These are phyloP conservation scores for Fusarium denticulatum DNA, from an alignment of 2,329 filamentous ascomycete species.

Conservation along the genomic window DNA sequence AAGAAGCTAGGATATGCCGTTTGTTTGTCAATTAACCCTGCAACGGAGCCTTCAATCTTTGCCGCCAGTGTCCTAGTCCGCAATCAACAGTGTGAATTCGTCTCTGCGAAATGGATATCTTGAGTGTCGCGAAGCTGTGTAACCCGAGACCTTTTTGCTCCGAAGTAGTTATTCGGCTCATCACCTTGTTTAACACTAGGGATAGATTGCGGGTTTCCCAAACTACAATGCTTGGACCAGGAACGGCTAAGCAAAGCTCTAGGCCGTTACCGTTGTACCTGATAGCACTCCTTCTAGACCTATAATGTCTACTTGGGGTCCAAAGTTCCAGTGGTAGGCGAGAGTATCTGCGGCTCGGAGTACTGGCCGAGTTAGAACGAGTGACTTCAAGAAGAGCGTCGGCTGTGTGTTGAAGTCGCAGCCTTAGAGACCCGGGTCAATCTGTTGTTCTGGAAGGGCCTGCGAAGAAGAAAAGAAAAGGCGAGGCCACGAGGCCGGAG, in stretches of 20 bases:
- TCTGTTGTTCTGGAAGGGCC: constrained; percentile 35
- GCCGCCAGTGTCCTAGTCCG: constrained; percentile 22
- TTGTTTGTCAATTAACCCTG: constrained; percentile 37
- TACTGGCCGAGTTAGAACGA: constrained; percentile 25
- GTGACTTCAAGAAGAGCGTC: constrained; percentile 15
- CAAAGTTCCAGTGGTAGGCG: neutral
- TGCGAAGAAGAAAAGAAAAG: constrained; percentile 37
- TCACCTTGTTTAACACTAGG: constrained; percentile 33
- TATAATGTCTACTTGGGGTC: constrained; percentile 4
- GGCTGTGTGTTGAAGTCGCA: constrained; percentile 17
- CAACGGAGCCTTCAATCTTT: constrained; percentile 23
- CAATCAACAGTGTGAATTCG: constrained; percentile 28
- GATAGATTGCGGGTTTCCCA: constrained; percentile 28
- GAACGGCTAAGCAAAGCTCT: constrained; percentile 12
- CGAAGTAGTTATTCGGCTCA: constrained; percentile 31
- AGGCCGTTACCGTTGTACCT: constrained; percentile 16
- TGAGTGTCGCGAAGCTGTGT: constrained; percentile 35
- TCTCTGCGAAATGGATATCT: constrained; percentile 28
- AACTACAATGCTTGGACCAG: constrained; percentile 25
- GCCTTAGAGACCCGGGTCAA: constrained; percentile 10
- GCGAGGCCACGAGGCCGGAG: constrained; percentile 43
- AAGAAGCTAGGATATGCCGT: constrained; percentile 27
- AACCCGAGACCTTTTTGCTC: constrained; percentile 34
- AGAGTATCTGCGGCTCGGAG: constrained; percentile 9
- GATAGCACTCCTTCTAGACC: neutral